Evolutionary conservation across 768 basidiomycete genomes (phyloP), one percentile per base, ranked within the genome.

Genomic region (Phaeotremella skinneri): DNA sequence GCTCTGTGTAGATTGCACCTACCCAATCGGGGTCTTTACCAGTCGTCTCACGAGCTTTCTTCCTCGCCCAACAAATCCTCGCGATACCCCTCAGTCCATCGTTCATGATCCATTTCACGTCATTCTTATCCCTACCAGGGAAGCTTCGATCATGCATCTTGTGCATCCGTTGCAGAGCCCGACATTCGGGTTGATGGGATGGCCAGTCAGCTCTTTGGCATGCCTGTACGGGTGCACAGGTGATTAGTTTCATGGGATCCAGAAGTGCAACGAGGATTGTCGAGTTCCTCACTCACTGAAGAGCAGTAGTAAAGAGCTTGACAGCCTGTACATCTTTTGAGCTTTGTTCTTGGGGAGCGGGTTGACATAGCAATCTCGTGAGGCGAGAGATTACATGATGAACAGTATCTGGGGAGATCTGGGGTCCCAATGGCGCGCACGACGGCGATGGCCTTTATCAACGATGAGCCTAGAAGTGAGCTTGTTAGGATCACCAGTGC

Each of bases 11-110:
- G 47, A 66, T 21, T 14, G 9, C 9, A 58, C 67, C 48, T 39
- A 69, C 62, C 57, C 60, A 66, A 13, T 30, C 48, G 34, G 59
- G 51, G 52, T 65, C 50, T 53, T 57, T 63, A 5, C 56, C 64
- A 65, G 82, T 84, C 16, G 78, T 76, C 11, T 74, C 70, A 2
- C 87, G 85, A 34, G 82, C 78, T 59, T 83, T 84, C 72, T 83
- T 81, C 53, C 80, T 82, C 26, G 68, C 79, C 87, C 87, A 89
- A 27, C 91, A 67, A 17, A 93, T 80, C 41, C 91, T 83, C 0
- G 84, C 90, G 14, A 97, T 78, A 62, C 86, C 87, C 51, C 93
- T 79, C 9, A 94, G 81, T 0, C 87, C 88, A 58, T 94, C 91
- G 30, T 82, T 85, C 0, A 91, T 90, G 17, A 77, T 51, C 56